Base-by-base conservation (phyloP, 208 protist genomes). In the Trypanosoma congolense region DNA sequence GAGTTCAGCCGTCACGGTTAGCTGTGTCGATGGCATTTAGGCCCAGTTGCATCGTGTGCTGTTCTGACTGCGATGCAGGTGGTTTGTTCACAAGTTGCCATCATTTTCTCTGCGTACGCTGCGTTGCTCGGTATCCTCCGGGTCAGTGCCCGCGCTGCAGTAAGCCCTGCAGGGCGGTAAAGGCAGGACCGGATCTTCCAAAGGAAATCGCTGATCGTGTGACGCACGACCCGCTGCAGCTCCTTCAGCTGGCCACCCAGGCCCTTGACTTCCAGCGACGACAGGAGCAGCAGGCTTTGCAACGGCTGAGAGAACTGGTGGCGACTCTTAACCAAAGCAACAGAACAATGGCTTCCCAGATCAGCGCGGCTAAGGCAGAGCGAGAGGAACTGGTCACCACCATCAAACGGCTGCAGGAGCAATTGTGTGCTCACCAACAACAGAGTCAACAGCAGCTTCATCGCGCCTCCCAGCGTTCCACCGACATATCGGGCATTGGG, bases 101-200 rank as follows among this genome's bases (percentile, higher is more conserved):
- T 14, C 89, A 96, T 70, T 96, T 92, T 54, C 59, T 96, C 50
- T 96, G 89, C 62, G 62, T 67, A 3, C 70, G 81, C 28, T 96
- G 89, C 50, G 48, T 67, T 38, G 45, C 61, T 9, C 76, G 83
- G 4, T 65, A 88, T 25, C 72, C 71, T 30, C 70, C 68, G 8
- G 64, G 59, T 10, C 71, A 67, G 30, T 96, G 83, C 47, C 85
- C 85, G 21, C 55, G 82, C 18, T 96, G 83, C 51, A 70, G 68
- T 28, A 75, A 77, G 31, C 65, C 80, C 3, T 88, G 67, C 51
- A 65, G 68, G 28, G 53, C 70, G 10, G 50, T 84, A 35, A 56
- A 50, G 41, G 54, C 83, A 8, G 55, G 72, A 9, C 19, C 68
- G 9, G 51, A 41, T 5, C 53, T 92, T 4, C 75, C 69, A 21